phyloP scores from a whole-genome alignment of 805 yeast genomes.

The Teunomyces gatunensis region DNA sequence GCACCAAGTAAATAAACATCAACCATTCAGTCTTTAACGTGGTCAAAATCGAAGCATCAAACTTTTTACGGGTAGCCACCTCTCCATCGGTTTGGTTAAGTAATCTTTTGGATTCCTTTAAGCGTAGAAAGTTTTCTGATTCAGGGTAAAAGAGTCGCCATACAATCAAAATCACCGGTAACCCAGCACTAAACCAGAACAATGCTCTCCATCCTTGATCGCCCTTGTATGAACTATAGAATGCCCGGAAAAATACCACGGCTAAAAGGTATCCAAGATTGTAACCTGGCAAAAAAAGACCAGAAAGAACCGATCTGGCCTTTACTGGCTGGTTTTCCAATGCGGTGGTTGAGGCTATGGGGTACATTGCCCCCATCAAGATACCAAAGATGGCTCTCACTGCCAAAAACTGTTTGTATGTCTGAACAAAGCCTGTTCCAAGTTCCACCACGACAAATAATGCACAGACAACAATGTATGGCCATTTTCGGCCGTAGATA shows the following conservation, averaged over 20 bases:
- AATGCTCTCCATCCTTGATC: conserved; percentile 21
- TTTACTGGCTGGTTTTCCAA: conserved; percentile 20
- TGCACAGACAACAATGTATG: conserved; percentile 17
- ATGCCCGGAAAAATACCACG: conserved; percentile 22
- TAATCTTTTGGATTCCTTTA: conserved; percentile 1
- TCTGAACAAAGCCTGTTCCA: conserved; percentile 23
- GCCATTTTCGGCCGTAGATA: conserved; percentile 24
- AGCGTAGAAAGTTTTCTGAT: conserved; percentile 5
- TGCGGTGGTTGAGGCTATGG: conserved; percentile 19
- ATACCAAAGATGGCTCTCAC: conserved; percentile 24
- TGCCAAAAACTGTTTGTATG: conserved; percentile 20
- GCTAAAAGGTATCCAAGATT: conserved; percentile 23
- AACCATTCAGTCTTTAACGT: conserved; percentile 26
- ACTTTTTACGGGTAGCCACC: background rate
- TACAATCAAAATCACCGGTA: conserved; percentile 19
- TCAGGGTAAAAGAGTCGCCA: conserved; percentile 18
- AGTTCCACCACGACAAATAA: conserved; percentile 21
- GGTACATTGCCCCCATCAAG: conserved; percentile 26
- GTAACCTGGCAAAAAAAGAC: conserved; percentile 27
- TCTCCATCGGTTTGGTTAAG: background rate
- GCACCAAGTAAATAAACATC: conserved; percentile 28
- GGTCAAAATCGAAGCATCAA: conserved; percentile 1
- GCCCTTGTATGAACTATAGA: conserved; percentile 14
- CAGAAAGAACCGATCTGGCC: conserved; percentile 21
- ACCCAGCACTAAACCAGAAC: conserved; percentile 26